phyloP scores from a whole-genome alignment of 2,329 filamentous ascomycete genomes.

The Pseudogymnoascus sp. region DNA sequence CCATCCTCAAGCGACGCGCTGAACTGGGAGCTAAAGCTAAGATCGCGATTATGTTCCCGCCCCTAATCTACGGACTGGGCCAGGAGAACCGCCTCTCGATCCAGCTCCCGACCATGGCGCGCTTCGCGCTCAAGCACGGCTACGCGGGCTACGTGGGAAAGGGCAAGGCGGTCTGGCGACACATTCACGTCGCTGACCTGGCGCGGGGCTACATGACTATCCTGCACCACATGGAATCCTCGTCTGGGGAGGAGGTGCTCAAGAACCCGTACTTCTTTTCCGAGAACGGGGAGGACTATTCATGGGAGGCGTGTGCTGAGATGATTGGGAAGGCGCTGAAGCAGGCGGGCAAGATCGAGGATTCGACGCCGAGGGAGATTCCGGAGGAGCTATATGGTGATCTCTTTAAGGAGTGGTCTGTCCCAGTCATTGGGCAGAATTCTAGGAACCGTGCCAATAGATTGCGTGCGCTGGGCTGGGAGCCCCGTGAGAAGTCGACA shows the following conservation, averaged over 20 bases:
- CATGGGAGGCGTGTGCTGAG: constrained; percentile 33
- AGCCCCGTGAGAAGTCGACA: constrained; percentile 35
- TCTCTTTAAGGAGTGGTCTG: constrained; percentile 31
- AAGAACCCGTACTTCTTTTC: constrained; percentile 42
- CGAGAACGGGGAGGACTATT: constrained; percentile 36
- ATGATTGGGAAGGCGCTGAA: constrained; percentile 32
- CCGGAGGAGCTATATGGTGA: constrained; percentile 32
- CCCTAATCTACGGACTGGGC: constrained; percentile 38
- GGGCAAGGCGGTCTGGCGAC: constrained; percentile 33
- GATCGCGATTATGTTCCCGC: constrained; percentile 39
- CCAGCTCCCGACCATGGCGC: constrained; percentile 38
- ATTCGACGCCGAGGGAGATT: constrained; percentile 30
- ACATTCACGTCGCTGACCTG: constrained; percentile 40
- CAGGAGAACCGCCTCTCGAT: constrained; percentile 35
- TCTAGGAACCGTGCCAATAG: constrained; percentile 35
- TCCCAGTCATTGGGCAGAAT: constrained; percentile 33
- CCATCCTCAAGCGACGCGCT: constrained; percentile 31
- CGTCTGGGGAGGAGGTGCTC: constrained; percentile 25
- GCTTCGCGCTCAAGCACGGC: constrained; percentile 30
- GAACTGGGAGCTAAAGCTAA: constrained; percentile 33
- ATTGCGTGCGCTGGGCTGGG: constrained; percentile 37
- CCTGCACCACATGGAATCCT: constrained; percentile 36
- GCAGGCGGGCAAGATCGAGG: constrained; percentile 30
- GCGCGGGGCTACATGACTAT: constrained; percentile 37
- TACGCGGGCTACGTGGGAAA: constrained; percentile 34